Conservation (phyloP, 352 stramenopile genomes). For the Globisporangium lucens region DNA sequence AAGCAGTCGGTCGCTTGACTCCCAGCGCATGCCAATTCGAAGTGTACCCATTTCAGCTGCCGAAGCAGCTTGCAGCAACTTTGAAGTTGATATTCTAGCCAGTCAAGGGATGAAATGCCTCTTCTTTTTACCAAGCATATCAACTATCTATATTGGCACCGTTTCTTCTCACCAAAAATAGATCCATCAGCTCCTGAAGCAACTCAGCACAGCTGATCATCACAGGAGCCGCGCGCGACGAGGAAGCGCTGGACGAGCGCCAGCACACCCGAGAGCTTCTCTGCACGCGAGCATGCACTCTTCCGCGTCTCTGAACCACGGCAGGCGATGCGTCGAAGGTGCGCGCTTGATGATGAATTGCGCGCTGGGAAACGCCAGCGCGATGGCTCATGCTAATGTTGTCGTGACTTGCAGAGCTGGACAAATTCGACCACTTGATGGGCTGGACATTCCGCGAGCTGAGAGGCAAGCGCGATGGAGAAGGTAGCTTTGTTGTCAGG, state of each 20-base stretch:
- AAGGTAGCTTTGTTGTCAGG: slow-evolving; percentile 13
- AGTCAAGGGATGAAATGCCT: too few relatives aligned
- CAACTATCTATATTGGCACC: too few relatives aligned
- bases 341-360: not conserved
- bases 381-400: not conserved
- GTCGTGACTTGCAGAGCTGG: slow-evolving; percentile 33
- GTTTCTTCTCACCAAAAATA: not conserved
- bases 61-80: too few relatives aligned
- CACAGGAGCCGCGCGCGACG: not conserved
- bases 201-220: too few relatives aligned
- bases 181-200: not conserved
- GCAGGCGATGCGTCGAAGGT: slow-evolving; percentile 26
- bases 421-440: slow-evolving; percentile 55
- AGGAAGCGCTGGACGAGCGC: slow-evolving; percentile 3
- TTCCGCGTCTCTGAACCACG: slow-evolving; percentile 19
- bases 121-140: too few relatives aligned
- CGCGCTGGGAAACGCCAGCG: not conserved
- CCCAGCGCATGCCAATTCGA: too few relatives aligned
- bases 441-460: slow-evolving; percentile 55
- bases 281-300: slow-evolving; percentile 15
- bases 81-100: too few relatives aligned
- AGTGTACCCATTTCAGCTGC: too few relatives aligned
- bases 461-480: not conserved
- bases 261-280: not conserved
- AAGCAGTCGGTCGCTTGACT: too few relatives aligned